Conservation (phyloP, 495 filamentous ascomycete genomes). For the Emericellopsis terricola region DNA sequence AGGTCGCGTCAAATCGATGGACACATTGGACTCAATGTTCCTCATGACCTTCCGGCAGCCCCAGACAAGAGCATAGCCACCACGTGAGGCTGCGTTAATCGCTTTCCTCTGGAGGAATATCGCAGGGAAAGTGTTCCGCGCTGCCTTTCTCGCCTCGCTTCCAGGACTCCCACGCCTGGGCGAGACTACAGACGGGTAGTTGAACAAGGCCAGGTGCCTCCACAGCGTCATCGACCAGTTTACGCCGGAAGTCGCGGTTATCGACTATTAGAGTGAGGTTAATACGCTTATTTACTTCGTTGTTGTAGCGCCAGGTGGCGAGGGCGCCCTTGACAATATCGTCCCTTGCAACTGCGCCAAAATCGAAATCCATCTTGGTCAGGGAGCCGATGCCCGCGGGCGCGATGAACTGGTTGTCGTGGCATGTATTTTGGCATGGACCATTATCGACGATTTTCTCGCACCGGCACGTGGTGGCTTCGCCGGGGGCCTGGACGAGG, state of each 20-base stretch:
- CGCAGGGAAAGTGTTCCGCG: conserved; percentile 18
- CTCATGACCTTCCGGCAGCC: conserved; percentile 14
- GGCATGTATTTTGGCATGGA: conserved; percentile 3
- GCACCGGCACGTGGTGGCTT: neutral
- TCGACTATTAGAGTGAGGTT: too few species aligned
- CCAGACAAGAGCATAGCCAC: conserved; percentile 9
- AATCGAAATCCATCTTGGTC: conserved; percentile 1
- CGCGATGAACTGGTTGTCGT: conserved; percentile 5
- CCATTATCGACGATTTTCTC: neutral
- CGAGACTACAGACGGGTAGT: conserved; percentile 15
- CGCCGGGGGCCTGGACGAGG: conserved; percentile 9
- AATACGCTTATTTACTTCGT: too few species aligned
- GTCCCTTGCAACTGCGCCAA: conserved; percentile 8
- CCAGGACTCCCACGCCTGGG: conserved; percentile 9
- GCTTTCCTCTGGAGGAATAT: conserved; percentile 6
- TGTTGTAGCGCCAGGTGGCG: conserved; percentile 13
- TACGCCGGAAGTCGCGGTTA: too few species aligned
- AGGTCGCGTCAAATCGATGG: conserved; percentile 3
- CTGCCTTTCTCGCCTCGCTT: too few species aligned
- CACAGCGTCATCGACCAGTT: too few species aligned
- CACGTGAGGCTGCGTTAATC: conserved; percentile 10
- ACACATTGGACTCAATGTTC: conserved; percentile 14
- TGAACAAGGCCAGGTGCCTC: conserved; percentile 13
- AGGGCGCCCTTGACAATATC: conserved; percentile 13
- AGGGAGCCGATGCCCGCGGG: conserved; percentile 11